These are phyloP conservation scores for Pseudoscleropodium purum DNA, from an alignment of 225 moss, liverwort and hornwort species.

Conservation along the genomic window DNA sequence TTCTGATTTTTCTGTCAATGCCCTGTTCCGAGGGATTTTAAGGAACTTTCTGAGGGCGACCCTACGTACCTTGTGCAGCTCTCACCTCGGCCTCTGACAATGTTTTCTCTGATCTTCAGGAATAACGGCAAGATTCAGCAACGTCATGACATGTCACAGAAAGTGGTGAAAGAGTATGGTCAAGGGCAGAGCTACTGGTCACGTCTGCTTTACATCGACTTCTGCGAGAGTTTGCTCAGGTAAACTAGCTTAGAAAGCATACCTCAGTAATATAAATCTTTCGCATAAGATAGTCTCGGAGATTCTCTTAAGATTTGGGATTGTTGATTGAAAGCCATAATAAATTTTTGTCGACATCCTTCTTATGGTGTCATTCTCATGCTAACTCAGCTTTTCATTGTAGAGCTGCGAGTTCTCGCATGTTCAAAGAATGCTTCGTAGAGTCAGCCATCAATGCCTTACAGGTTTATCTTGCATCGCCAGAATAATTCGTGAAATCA, in stretches of 20 bases:
- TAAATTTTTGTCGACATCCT: background rate
- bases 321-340: background rate
- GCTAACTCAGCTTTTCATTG: conserved; percentile 19
- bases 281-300: background rate
- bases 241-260: conserved; percentile 20
- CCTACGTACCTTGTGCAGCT: background rate
- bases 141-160: conserved; percentile 70
- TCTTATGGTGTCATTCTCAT: background rate
- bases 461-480: conserved; percentile 42
- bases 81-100: background rate
- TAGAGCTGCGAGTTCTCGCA: conserved; percentile 78
- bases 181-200: conserved; percentile 93
- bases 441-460: conserved; percentile 80
- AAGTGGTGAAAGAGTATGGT: conserved; percentile 83
- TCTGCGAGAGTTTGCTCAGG: conserved; percentile 88
- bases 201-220: conserved; percentile 84
- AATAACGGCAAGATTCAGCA: conserved; percentile 75
- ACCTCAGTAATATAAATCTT: background rate
- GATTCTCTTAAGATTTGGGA: background rate
- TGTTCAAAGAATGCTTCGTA: conserved; percentile 84
- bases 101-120: conserved; percentile 22
- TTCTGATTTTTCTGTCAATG: background rate
- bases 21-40: background rate
- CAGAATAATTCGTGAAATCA: background rate
- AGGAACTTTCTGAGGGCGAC: background rate